Evolutionary conservation across 164 flowering plant species (phyloP).

Genomic region (Tinospora cordifolia): DNA sequence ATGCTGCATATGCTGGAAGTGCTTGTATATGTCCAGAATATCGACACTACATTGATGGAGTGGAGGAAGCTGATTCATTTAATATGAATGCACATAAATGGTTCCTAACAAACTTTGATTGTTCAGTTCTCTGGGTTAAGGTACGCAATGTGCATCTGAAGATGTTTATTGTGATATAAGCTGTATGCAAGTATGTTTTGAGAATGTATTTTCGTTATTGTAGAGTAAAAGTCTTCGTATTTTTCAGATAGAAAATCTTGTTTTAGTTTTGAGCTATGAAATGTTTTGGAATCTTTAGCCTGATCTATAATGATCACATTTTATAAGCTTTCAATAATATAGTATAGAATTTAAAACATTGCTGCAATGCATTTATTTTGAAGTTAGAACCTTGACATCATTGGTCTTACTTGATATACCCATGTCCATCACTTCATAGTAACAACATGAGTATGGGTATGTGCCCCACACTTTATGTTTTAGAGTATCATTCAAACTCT

Average conservation of each 20-base stretch:
- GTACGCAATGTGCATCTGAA: conserved; percentile 26
- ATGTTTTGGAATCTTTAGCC: not conserved
- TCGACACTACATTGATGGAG: conserved; percentile 71
- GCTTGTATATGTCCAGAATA: conserved; percentile 92
- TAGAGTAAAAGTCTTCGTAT: not conserved
- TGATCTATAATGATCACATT: not conserved
- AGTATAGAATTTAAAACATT: not conserved
- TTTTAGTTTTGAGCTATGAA: not conserved
- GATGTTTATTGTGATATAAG: not conserved
- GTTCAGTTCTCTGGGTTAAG: conserved; percentile 89
- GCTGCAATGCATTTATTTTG: not conserved
- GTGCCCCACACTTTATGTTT: too few relatives aligned
- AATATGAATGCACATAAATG: conserved; percentile 96
- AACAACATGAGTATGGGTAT: too few relatives aligned
- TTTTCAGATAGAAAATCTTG: not conserved
- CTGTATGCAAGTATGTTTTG: not conserved
- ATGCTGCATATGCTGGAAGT: conserved; percentile 99
- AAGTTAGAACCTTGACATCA: not conserved
- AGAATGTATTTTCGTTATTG: not conserved
- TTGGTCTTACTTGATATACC: too few relatives aligned
- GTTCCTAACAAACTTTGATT: conserved; percentile 89
- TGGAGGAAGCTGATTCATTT: conserved; percentile 85
- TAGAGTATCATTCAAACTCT: too few relatives aligned
- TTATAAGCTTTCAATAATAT: not conserved
- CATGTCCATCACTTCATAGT: too few relatives aligned